Percentiles rank a stretch among this genome's conserved stretches.
Evolutionary conservation across 2,329 filamentous ascomycete genomes (phyloP).

Genomic region (Didymella exigua): DNA sequence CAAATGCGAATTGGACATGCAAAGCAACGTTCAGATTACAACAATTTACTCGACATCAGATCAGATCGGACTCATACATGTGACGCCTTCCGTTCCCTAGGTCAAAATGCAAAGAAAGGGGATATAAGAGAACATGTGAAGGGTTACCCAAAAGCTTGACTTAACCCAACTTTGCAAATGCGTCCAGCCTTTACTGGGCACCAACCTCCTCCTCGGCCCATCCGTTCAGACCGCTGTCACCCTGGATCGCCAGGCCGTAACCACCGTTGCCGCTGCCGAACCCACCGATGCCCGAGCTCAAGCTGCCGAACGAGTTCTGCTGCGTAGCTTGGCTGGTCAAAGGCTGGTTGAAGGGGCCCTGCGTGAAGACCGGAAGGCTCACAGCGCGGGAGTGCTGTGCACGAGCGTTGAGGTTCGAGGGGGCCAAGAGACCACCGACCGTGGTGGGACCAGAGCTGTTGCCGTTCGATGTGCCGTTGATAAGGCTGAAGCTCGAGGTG

Average conservation of each 20-base stretch:
- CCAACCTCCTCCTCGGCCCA: constrained; percentile 70
- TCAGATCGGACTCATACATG: constrained; percentile 17
- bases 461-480: constrained; percentile 49
- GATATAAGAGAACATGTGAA: constrained; percentile 20
- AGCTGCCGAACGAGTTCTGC: constrained; percentile 61
- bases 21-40: constrained; percentile 29
- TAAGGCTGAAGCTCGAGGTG: constrained; percentile 57
- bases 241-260: constrained; percentile 65
- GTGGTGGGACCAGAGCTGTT: constrained; percentile 64
- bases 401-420: constrained; percentile 65
- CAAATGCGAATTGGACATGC: constrained; percentile 25
- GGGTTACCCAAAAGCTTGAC: constrained; percentile 3
- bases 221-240: constrained; percentile 62
- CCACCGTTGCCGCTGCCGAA: constrained; percentile 59
- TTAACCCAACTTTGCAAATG: neutral
- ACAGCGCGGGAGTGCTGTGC: constrained; percentile 79
- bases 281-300: constrained; percentile 64
- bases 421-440: constrained; percentile 77
- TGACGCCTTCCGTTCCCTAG: constrained; percentile 19
- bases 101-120: constrained; percentile 21
- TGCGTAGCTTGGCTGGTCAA: constrained; percentile 46
- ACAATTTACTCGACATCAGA: constrained; percentile 28
- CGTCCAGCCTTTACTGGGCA: constrained; percentile 51
- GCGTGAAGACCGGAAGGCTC: constrained; percentile 77
- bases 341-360: constrained; percentile 59